These are phyloP conservation scores for Penicillium sp. DNA, from an alignment of 2,329 filamentous ascomycete genomes.

Conservation along the genomic window DNA sequence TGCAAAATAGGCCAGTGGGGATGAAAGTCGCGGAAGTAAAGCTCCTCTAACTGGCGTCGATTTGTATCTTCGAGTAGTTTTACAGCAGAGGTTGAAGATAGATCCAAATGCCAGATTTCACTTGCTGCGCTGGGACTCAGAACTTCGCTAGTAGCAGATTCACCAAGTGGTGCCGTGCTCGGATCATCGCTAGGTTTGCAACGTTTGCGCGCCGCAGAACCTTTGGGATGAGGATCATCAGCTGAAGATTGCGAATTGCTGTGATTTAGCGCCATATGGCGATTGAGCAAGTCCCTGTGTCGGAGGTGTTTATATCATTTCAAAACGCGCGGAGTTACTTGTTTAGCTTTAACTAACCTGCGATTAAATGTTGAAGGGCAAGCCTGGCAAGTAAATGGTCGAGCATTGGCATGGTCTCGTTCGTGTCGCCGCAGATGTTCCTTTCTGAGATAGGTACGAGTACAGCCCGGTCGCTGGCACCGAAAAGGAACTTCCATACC, in stretches of 20 bases:
- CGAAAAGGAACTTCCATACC: neutral
- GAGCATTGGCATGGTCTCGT: neutral
- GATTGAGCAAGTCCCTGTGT: neutral
- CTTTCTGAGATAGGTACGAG: neutral
- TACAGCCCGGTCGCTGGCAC: neutral
- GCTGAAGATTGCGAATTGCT: neutral
- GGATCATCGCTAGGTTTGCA: neutral
- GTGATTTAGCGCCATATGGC: neutral
- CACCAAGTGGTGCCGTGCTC: neutral
- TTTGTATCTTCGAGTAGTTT: neutral
- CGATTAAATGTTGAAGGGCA: neutral
- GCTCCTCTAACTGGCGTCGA: neutral
- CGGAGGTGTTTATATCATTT: neutral
- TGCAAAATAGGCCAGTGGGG: neutral
- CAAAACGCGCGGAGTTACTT: neutral
- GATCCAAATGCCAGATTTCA: neutral
- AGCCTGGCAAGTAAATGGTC: neutral
- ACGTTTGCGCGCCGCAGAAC: neutral
- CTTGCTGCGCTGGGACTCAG: neutral
- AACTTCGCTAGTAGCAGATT: neutral
- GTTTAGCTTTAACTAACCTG: neutral
- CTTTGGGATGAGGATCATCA: neutral
- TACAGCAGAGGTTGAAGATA: neutral
- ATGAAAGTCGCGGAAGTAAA: neutral
- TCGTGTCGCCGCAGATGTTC: neutral